Base-by-base conservation (phyloP, 768 basidiomycete genomes). In the Russula emetica region DNA sequence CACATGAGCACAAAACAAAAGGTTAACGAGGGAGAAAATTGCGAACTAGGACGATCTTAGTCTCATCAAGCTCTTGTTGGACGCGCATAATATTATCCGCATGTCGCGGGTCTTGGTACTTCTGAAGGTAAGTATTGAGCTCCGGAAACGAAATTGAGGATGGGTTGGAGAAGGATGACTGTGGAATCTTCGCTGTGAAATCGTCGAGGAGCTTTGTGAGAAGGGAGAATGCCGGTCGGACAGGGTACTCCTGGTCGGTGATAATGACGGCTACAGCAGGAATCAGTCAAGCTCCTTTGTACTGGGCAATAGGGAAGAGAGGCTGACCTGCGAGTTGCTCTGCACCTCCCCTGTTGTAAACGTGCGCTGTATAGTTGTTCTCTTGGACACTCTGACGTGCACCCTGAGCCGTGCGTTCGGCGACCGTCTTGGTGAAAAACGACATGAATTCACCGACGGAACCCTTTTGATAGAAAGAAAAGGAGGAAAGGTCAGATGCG, bases 81-180 rank as follows among this genome's bases (percentile, higher is more conserved):
- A 99, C 97, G 68, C 88, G 84, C 95, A 98, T 96, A 72, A 99
- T 98, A 22, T 92, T 88, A 78, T 99, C 96, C 7, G 96, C 96
- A 77, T 98, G 94, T 68, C 86, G 83, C 11, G 96, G 96, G 76
- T 99, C 96, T 77, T 99, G 96, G 74, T 97, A 98, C 76, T 94
- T 96, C 73, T 84, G 79, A 49, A 98, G 76, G 73, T 94, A 98
- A 6, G 79, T 81, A 51, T 83, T 79, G 71, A 89, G 83, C 70
- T 85, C 87, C 52, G 86, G 86, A 82, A 88, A 98, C 55, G 82
- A 86, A 73, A 88, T 90, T 7, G 85, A 72, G 0, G 83, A 72
- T 13, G 88, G 86, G 60, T 83, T 86, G 66, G 77, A 75, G 76
- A 82, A 93, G 9, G 86, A 78, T 0, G 85, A 79, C 70, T 87